Evolutionary conservation across 129 eudicot genomes (phyloP).

Genomic region (Arctium lappa): DNA sequence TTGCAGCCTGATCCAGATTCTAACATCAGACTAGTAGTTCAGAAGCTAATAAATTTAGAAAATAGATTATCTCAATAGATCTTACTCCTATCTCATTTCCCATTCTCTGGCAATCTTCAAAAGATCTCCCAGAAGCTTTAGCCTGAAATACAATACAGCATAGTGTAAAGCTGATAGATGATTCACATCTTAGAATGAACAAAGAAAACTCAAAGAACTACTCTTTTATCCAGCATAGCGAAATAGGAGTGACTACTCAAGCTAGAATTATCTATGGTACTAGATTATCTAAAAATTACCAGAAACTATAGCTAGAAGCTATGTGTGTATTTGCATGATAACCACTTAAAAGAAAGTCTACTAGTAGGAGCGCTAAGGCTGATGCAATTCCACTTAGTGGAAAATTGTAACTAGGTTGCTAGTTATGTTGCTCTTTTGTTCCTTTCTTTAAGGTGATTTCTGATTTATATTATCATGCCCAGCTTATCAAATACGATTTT

Average conservation of each 20-base stretch:
- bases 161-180: background rate
- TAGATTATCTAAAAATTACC: background rate
- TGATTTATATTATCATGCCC: background rate
- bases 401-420: background rate
- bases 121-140: conserved; percentile 84
- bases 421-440: background rate
- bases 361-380: background rate
- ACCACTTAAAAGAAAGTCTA: background rate
- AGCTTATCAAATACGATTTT: background rate
- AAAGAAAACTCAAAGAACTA: background rate
- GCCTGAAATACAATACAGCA: conserved; percentile 52
- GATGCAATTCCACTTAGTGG: no score
- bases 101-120: conserved; percentile 48
- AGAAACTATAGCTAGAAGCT: background rate
- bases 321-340: background rate
- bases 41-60: conserved; percentile 8
- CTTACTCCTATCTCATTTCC: conserved; percentile 83
- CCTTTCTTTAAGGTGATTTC: background rate
- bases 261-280: background rate
- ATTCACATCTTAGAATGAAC: background rate
- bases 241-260: background rate
- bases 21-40: conserved; percentile 10
- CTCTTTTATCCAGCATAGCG: background rate
- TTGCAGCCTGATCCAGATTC: conserved; percentile 62
- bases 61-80: background rate